Conservation (phyloP, 345 rosid species). For the Rhizophora mangle region DNA sequence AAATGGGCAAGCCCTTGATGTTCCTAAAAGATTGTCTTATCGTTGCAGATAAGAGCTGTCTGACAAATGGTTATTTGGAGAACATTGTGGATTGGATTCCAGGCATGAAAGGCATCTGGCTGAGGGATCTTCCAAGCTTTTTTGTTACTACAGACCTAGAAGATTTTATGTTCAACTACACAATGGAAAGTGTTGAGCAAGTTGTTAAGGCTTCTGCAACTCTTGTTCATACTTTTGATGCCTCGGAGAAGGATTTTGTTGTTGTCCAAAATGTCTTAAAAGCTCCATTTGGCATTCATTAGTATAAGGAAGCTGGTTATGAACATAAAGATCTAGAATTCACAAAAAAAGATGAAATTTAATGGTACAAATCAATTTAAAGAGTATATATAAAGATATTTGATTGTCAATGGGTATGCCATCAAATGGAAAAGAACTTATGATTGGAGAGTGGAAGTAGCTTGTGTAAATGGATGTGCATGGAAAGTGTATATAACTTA, state of each 20-base stretch:
- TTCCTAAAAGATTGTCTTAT: neutral
- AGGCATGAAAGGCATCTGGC: neutral
- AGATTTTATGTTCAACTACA: neutral
- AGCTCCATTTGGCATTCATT: conserved; percentile 71
- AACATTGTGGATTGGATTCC: neutral
- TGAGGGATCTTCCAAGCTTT: conserved; percentile 5
- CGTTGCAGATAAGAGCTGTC: conserved; percentile 5
- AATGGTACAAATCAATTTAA: no score
- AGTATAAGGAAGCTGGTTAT: conserved; percentile 40
- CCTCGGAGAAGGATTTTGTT: conserved; percentile 22
- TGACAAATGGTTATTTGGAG: conserved; percentile 8
- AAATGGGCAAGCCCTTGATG: neutral
- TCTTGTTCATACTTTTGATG: neutral
- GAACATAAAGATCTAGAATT: no score
- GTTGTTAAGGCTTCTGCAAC: neutral
- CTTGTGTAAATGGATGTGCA: no score
- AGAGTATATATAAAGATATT: no score
- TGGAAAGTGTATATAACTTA: no score
- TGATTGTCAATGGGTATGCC: no score
- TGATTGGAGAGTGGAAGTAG: no score
- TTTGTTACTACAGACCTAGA: neutral
- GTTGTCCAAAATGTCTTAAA: conserved; percentile 68
- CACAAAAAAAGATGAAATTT: no score
- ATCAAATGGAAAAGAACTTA: no score
- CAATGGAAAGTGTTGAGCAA: neutral